A percentile compares a stretch with the other conserved stretches of the same genome.
phyloP scores from a whole-genome alignment of 1,284 basidiomycete species.

The Malassezia furfur region DNA sequence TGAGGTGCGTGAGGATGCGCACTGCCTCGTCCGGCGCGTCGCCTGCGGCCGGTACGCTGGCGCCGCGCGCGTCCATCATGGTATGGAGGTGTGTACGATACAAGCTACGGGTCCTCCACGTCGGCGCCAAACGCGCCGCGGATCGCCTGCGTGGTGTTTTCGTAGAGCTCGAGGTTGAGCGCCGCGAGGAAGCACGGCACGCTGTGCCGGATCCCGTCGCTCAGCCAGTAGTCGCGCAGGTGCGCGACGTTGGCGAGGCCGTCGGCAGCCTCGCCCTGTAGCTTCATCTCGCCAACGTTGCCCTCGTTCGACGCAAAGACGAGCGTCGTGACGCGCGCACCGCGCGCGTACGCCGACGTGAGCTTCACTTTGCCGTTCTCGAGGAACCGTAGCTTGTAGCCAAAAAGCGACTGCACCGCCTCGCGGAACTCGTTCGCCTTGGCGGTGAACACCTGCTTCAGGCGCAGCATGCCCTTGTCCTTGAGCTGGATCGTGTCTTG shows the following conservation, averaged over 20 bases:
- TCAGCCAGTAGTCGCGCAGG: conserved; percentile 52
- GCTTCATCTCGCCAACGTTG: conserved; percentile 53
- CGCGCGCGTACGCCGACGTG: conserved; percentile 61
- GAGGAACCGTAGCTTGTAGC: conserved; percentile 72
- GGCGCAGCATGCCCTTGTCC: conserved; percentile 63
- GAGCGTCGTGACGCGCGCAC: conserved; percentile 50
- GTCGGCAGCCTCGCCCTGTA: conserved; percentile 49
- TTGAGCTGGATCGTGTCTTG: conserved; percentile 52
- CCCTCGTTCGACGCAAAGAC: conserved; percentile 52
- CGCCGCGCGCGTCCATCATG: not conserved
- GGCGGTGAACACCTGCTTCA: conserved; percentile 61
- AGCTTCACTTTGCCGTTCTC: conserved; percentile 72
- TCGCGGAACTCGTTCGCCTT: conserved; percentile 73
- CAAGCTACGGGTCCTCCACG: conserved; percentile 10
- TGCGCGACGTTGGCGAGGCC: conserved; percentile 27
- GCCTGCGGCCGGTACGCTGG: not conserved
- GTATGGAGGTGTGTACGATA: too few species aligned
- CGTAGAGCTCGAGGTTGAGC: conserved; percentile 52
- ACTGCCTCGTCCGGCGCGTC: conserved; percentile 14
- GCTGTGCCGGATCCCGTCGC: conserved; percentile 50
- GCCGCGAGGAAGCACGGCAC: conserved; percentile 54
- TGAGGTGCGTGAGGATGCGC: conserved; percentile 5
- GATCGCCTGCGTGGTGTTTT: conserved; percentile 22
- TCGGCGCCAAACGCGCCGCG: conserved; percentile 13
- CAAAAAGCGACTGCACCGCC: conserved; percentile 67